Base-by-base conservation (phyloP, 331 rosid species). In the Pyracantha coccinea region DNA sequence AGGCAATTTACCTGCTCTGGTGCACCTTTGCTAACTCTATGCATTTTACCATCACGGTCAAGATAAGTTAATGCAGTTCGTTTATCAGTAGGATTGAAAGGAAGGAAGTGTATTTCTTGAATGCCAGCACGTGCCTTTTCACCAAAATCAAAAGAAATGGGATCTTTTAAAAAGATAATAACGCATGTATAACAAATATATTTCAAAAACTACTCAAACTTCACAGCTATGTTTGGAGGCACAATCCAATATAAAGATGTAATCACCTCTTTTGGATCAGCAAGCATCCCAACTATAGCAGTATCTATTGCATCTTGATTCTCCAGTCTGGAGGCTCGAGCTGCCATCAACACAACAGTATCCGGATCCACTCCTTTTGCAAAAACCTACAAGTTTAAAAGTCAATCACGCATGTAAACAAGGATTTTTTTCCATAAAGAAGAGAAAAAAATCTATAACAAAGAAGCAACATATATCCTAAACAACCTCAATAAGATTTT, bases 1-100 rank as follows among this genome's bases (percentile, higher is more conserved):
- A 19, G 52, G 64, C 54, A 80, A 55, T 25, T 76, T 82, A 95
- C 99, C 98, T 95, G 99, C 81, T 92, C 97, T 0, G 99, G 99
- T 71, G 99, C 99, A 76, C 99, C 99, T 87, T 95, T 95, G 89
- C 99, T 95, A 69, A 95, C 99, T 85, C 98, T 84, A 47, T 92
- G 99, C 99, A 89, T 89, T 83, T 90, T 92, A 52, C 97, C 98
- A 58, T 85, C 92, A 31, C 64, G 83, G 66, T 95, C 99, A 76
- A 86, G 68, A 75, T 95, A 95, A 74, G 98, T 95, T 87, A 95
- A 87, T 69, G 99, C 98, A 5, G 99, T 95, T 69, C 99, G 85
- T 88, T 95, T 95, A 75, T 95, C 99, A 50, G 98, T 95, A 45
- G 99, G 99, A 78, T 95, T 95, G 83, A 95, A 95, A 54, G 99